phyloP scores from a whole-genome alignment of 176 grass and related monocot species.

The Zizania latifolia region DNA sequence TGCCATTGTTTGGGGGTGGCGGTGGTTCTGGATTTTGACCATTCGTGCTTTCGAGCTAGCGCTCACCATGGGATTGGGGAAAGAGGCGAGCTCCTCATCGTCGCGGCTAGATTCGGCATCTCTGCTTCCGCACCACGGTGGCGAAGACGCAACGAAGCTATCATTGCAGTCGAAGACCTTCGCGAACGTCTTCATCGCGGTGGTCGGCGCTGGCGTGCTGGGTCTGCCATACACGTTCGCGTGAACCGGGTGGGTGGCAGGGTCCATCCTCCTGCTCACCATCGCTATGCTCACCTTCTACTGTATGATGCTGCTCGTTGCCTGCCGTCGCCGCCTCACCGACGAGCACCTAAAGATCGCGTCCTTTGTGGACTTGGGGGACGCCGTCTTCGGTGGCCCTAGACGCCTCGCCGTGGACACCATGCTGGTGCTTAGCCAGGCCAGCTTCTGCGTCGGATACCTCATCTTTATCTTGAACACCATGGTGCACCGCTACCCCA shows the following conservation, averaged over 20 bases:
- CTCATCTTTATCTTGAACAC: slow-evolving; percentile 91
- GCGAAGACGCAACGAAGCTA: neutral
- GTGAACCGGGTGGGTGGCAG: slow-evolving; percentile 76
- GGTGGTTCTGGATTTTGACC: neutral
- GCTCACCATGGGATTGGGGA: slow-evolving; percentile 53
- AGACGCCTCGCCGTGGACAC: slow-evolving; percentile 65
- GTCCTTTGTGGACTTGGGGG: slow-evolving; percentile 82
- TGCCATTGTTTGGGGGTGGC: neutral
- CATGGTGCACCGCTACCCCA: slow-evolving; percentile 53
- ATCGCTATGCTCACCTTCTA: slow-evolving; percentile 76
- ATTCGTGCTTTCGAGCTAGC: neutral
- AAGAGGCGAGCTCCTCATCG: slow-evolving; percentile 62
- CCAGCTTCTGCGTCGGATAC: slow-evolving; percentile 83
- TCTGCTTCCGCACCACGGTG: slow-evolving; percentile 51
- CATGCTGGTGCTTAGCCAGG: slow-evolving; percentile 92
- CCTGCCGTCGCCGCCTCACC: slow-evolving; percentile 57
- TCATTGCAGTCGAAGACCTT: slow-evolving; percentile 96
- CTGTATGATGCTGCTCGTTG: slow-evolving; percentile 96
- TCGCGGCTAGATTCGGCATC: slow-evolving; percentile 34
- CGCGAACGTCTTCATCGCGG: slow-evolving; percentile 95
- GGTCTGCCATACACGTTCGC: slow-evolving; percentile 94
- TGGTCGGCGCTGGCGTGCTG: slow-evolving; percentile 94
- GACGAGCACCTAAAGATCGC: slow-evolving; percentile 55
- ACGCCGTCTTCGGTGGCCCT: slow-evolving; percentile 42
- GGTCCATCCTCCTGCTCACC: slow-evolving; percentile 46